Base-by-base conservation (phyloP, 345 rosid species). In the Rhizophora apiculata region DNA sequence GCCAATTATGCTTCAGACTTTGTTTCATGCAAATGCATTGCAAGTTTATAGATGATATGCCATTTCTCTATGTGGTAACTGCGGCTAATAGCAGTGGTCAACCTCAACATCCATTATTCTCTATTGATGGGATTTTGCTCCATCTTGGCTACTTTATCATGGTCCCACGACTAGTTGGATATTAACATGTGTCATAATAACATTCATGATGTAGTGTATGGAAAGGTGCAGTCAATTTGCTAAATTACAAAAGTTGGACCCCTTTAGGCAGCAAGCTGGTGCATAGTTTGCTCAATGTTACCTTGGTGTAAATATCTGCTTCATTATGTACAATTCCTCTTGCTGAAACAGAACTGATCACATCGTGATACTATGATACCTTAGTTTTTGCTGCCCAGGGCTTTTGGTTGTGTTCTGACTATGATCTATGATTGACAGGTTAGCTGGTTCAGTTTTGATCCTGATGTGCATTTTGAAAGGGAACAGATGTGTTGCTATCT, bases 381-480 rank as follows among this genome's bases (percentile, higher is more conserved):
- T 66, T 64, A 48, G 29, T 55, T 70, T 21, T 24, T 39, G 31
- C 22, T 24, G 27, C 54, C 63, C 37, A 24, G 26, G 16, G 15
- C 30, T 64, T 62, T 61, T 56, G 26, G 49, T 77, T 67, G 67
- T 72, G 57, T 75, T 43, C 60, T 76, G 48, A 68, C 53, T 81
- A 58, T 60, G 60, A 68, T 71, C 59, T 36, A 11, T 70, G 58
- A 59, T 70, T 75, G 69, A 61, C 87, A 94, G 98, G 95, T 89
- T 74, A 76, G 84, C 82, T 91, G 98, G 98, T 94, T 91, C 82
- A 94, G 97, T 86, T 94, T 91, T 63, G 97, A 94, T 80, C 96
- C 98, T 57, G 82, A 82, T 26, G 88, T 82, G 67, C 98, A 91
- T 68, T 74, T 85, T 64, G 96, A 86, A 85, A 89, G 93, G 86